Evolutionary conservation across 805 yeast genomes (phyloP).

Genomic region (Kurtzmaniella fragi): DNA sequence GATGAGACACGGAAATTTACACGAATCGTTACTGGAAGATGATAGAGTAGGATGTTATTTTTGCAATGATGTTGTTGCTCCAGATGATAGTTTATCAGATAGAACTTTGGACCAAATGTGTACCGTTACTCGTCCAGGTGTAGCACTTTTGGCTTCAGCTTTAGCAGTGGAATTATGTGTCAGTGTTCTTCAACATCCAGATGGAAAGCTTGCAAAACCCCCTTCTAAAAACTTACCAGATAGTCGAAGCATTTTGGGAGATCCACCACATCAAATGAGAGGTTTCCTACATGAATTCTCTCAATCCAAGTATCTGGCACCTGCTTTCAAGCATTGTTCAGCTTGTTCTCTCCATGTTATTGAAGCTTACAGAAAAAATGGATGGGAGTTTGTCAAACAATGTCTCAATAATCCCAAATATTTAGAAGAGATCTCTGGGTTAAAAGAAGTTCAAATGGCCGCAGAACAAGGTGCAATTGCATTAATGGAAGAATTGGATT

Average conservation of each 20-base stretch:
- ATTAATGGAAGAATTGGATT: conserved; percentile 20
- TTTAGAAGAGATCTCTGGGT: conserved; percentile 76
- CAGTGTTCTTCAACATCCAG: conserved; percentile 64
- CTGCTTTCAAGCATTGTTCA: conserved; percentile 74
- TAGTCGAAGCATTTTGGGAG: conserved; percentile 51
- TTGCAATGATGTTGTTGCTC: conserved; percentile 95
- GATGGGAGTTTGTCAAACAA: conserved; percentile 76
- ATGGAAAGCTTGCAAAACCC: conserved; percentile 41
- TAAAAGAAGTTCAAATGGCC: conserved; percentile 62
- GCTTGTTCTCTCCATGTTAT: conserved; percentile 73
- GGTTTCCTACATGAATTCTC: conserved; percentile 73
- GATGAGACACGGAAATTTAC: conserved; percentile 78
- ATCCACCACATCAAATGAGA: conserved; percentile 83
- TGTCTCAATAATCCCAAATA: conserved; percentile 65
- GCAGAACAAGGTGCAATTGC: conserved; percentile 51
- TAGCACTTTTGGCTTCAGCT: conserved; percentile 82
- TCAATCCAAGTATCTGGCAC: conserved; percentile 61
- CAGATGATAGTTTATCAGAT: conserved; percentile 80
- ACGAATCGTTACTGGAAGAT: conserved; percentile 13
- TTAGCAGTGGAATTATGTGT: conserved; percentile 80
- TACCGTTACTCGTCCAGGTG: conserved; percentile 96
- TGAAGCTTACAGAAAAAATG: conserved; percentile 42
- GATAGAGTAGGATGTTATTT: conserved; percentile 82
- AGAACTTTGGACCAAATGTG: conserved; percentile 97
- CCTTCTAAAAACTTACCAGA: conserved; percentile 8